Percentiles rank a stretch among this genome's conserved stretches.
Conservation (phyloP, 257 asterid species). For the Verbascum thapsus region DNA sequence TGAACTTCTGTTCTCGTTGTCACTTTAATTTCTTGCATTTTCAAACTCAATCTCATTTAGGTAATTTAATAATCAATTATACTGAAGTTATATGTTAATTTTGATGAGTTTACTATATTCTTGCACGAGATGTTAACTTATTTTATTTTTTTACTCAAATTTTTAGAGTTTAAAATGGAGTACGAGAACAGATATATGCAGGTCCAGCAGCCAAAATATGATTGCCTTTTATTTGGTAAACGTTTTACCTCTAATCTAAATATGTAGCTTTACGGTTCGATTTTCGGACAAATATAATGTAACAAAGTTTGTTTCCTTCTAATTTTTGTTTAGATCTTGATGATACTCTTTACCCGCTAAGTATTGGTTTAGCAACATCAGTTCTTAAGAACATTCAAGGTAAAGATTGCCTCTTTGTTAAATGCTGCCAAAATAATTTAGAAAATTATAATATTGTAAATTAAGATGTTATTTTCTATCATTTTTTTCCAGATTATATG, state of each 20-base stretch:
- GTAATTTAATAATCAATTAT: constrained; percentile 21
- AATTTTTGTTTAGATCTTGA: constrained; percentile 62
- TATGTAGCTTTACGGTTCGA: background rate
- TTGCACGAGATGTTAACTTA: constrained; percentile 30
- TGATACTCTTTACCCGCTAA: constrained; percentile 93
- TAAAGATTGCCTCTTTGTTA: constrained; percentile 27
- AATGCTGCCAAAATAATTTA: no score
- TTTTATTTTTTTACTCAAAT: constrained; percentile 29
- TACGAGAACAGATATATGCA: constrained; percentile 55
- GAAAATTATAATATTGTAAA: background rate
- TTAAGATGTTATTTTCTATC: constrained; percentile 10
- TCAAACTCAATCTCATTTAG: constrained; percentile 22
- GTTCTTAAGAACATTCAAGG: constrained; percentile 81
- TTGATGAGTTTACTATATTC: constrained; percentile 28
- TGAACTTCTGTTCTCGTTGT: background rate
- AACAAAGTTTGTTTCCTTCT: background rate
- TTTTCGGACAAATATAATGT: constrained; percentile 6
- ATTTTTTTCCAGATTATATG: constrained; percentile 62
- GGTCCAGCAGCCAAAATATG: constrained; percentile 67
- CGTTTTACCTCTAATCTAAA: background rate
- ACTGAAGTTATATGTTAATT: constrained; percentile 21
- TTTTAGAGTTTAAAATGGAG: constrained; percentile 56
- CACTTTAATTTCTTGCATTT: background rate
- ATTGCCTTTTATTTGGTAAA: constrained; percentile 88
- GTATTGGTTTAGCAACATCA: constrained; percentile 67